Conservation (phyloP, 2,329 filamentous ascomycete species). For the Cladosporium halotolerans region DNA sequence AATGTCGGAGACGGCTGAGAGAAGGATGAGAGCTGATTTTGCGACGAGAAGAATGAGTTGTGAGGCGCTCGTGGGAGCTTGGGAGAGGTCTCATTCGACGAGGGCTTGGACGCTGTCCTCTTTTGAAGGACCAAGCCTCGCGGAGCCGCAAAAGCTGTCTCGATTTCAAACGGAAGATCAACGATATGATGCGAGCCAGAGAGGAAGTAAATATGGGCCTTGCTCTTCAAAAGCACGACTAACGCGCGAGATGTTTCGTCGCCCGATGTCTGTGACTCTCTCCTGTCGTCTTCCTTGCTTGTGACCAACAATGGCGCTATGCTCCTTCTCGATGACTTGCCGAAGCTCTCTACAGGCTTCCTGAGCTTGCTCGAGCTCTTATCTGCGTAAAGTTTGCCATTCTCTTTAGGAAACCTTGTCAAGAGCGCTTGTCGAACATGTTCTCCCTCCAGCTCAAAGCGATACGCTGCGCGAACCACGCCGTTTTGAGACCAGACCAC, state of each 20-base stretch:
- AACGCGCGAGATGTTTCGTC: constrained; percentile 49
- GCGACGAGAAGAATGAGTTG: constrained; percentile 74
- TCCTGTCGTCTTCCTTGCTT: background rate
- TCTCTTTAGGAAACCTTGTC: constrained; percentile 62
- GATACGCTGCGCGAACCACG: constrained; percentile 77
- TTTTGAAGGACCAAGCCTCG: constrained; percentile 55
- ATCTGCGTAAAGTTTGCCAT: background rate
- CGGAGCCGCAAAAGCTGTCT: constrained; percentile 5
- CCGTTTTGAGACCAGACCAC: constrained; percentile 88
- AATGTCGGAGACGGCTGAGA: constrained; percentile 33
- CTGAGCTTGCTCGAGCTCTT: background rate
- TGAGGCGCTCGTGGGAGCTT: constrained; percentile 56
- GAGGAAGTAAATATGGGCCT: constrained; percentile 89
- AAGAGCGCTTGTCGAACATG: constrained; percentile 78
- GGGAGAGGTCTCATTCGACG: constrained; percentile 29
- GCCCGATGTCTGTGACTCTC: background rate
- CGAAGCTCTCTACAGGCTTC: background rate
- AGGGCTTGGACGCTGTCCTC: constrained; percentile 53
- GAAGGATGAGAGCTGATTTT: constrained; percentile 41
- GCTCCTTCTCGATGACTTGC: constrained; percentile 1
- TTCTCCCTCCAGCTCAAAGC: constrained; percentile 81
- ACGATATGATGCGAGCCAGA: constrained; percentile 82
- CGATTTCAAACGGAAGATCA: constrained; percentile 72
- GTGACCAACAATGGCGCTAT: background rate
- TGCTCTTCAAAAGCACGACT: constrained; percentile 85